Percentiles rank a stretch among this genome's conserved stretches.
Conservation (phyloP, 768 basidiomycete species). For the Russula vinacea region DNA sequence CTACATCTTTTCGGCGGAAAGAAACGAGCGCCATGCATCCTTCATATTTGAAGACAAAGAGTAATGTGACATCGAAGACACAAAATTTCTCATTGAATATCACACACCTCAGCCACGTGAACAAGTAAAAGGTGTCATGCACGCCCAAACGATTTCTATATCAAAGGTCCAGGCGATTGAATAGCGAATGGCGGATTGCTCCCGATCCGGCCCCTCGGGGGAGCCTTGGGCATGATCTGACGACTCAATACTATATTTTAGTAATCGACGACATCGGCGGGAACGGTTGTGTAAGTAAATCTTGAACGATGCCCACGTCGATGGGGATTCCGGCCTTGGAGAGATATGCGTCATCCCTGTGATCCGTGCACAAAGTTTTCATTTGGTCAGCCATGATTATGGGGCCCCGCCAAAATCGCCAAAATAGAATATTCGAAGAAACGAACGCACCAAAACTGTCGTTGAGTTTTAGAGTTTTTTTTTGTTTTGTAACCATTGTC, state of each 20-base stretch:
- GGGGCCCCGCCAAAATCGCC: background rate
- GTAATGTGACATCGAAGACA: background rate
- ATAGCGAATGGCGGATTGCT: constrained; percentile 7
- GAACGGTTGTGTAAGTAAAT: constrained; percentile 37
- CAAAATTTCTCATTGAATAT: background rate
- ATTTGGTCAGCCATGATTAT: constrained; percentile 1
- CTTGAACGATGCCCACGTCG: constrained; percentile 42
- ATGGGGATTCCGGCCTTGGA: constrained; percentile 41
- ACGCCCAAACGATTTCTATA: background rate
- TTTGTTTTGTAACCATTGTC: constrained; percentile 5
- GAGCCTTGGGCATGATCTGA: background rate
- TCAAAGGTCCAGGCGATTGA: background rate
- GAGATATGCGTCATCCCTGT: constrained; percentile 55
- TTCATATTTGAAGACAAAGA: background rate
- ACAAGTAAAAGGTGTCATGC: background rate
- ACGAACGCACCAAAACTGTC: constrained; percentile 49
- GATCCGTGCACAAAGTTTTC: constrained; percentile 3
- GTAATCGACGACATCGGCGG: constrained; percentile 31
- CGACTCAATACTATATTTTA: constrained; percentile 20
- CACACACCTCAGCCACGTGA: constrained; percentile 1
- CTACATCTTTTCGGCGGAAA: background rate
- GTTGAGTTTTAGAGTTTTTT: background rate
- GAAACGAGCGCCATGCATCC: background rate
- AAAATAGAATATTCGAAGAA: background rate
- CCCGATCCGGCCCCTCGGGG: background rate